phyloP scores from a whole-genome alignment of 306 rosid species.

The Carpinus fangiana region DNA sequence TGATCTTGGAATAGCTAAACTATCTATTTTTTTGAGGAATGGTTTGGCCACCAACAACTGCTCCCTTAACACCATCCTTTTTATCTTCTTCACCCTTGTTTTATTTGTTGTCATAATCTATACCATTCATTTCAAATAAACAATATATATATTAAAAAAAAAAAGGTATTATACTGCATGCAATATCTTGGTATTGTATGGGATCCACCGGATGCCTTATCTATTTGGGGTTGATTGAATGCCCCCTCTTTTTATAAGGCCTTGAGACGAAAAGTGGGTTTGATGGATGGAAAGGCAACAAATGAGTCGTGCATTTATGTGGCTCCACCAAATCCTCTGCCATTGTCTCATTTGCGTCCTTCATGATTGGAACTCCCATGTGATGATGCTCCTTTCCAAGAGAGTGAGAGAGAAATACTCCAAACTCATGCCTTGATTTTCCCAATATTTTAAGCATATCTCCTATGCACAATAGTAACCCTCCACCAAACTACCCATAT shows the following conservation, averaged over 20 bases:
- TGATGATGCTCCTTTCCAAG: conserved; percentile 58
- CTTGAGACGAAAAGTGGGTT: conserved; percentile 23
- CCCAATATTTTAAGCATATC: background rate
- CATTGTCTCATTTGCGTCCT: conserved; percentile 92
- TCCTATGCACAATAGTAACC: background rate
- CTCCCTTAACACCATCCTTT: no score
- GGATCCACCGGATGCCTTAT: background rate
- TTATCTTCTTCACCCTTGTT: no score
- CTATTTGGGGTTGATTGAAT: conserved; percentile 19
- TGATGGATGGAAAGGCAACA: conserved; percentile 52
- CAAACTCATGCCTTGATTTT: background rate
- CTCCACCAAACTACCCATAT: background rate
- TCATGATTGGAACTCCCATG: conserved; percentile 91
- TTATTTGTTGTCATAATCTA: no score
- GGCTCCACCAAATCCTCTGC: conserved; percentile 98
- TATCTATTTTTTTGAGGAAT: no score
- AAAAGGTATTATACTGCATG: no score
- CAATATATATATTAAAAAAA: no score
- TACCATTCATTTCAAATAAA: no score
- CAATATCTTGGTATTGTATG: no score
- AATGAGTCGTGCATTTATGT: conserved; percentile 69
- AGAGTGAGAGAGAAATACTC: conserved; percentile 14
- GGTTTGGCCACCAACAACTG: no score
- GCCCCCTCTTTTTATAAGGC: conserved; percentile 27
- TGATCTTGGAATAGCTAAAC: no score